These are phyloP conservation scores for Tricholoma matsutake DNA, from an alignment of 768 basidiomycete species.

Conservation along the genomic window DNA sequence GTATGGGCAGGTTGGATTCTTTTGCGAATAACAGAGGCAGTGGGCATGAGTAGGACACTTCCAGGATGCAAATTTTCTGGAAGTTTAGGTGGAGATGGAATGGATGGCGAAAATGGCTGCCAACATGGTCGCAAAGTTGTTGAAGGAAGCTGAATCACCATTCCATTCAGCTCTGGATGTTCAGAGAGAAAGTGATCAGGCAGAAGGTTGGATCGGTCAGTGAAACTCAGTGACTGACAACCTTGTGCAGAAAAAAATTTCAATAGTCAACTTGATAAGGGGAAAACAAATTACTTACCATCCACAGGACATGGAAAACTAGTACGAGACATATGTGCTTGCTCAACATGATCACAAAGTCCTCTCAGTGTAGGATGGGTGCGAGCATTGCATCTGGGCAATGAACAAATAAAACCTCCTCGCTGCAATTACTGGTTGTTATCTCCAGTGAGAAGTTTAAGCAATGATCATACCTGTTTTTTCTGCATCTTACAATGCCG, in stretches of 20 bases:
- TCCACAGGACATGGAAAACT: slow-evolving; percentile 16
- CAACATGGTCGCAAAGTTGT: slow-evolving; percentile 12
- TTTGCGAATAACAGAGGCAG: neutral
- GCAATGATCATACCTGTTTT: slow-evolving; percentile 11
- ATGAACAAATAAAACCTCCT: slow-evolving; percentile 2
- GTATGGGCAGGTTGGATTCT: neutral
- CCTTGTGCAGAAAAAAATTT: slow-evolving; percentile 7
- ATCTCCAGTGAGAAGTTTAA: neutral
- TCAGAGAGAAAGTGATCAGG: slow-evolving; percentile 16
- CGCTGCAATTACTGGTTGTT: neutral
- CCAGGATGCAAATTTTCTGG: slow-evolving; percentile 10
- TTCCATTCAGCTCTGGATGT: slow-evolving; percentile 13
- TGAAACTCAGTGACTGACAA: slow-evolving; percentile 7
- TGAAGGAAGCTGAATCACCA: slow-evolving; percentile 10
- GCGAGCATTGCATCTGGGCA: slow-evolving; percentile 15
- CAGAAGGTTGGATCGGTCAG: slow-evolving; percentile 4
- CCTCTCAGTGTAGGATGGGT: slow-evolving; percentile 8
- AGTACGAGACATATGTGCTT: slow-evolving; percentile 17
- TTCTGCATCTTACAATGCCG: slow-evolving; percentile 5
- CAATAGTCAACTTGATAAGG: neutral
- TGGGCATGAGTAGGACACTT: slow-evolving; percentile 11
- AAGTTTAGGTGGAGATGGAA: slow-evolving; percentile 3
- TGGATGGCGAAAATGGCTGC: slow-evolving; percentile 16
- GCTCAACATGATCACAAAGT: slow-evolving; percentile 16
- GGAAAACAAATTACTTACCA: slow-evolving; percentile 6